A percentile compares a stretch with the other conserved stretches of the same genome.
Evolutionary conservation across 371 early-diverging fungal species (phyloP).

Genomic region (Quaeritorhiza haematococci): DNA sequence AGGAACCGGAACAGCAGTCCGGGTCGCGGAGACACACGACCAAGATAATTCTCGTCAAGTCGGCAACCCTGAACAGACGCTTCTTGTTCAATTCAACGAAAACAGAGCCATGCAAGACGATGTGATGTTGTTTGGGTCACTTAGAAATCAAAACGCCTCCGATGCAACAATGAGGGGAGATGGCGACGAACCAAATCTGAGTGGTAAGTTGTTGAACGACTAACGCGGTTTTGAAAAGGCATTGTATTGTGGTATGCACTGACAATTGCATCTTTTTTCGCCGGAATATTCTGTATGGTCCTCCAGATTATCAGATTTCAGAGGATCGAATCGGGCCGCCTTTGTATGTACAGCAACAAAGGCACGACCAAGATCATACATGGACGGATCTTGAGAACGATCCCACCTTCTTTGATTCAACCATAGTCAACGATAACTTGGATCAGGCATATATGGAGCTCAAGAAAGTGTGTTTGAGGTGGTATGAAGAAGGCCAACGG

Average conservation of each 20-base stretch:
- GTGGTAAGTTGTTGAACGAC: not conserved
- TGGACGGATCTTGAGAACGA: constrained; percentile 30
- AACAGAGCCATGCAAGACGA: too few species aligned
- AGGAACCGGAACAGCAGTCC: too few species aligned
- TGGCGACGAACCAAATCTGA: not conserved
- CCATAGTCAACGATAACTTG: constrained; percentile 43
- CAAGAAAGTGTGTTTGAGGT: constrained; percentile 25
- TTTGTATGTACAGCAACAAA: constrained; percentile 1
- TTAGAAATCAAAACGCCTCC: too few species aligned
- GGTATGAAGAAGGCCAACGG: constrained; percentile 8
- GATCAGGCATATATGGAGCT: constrained; percentile 38
- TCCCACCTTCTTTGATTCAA: constrained; percentile 30
- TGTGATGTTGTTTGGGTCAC: too few species aligned
- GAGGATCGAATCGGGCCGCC: not conserved
- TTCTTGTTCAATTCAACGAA: too few species aligned
- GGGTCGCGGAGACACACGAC: too few species aligned
- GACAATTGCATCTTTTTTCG: not conserved
- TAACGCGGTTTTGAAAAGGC: not conserved
- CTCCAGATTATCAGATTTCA: not conserved
- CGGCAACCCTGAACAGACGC: too few species aligned
- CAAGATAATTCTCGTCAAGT: too few species aligned
- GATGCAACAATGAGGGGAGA: too few species aligned
- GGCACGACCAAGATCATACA: constrained; percentile 14
- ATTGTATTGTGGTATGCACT: not conserved
- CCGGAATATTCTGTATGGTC: not conserved